These are phyloP conservation scores for Cornus kousa DNA, from an alignment of 148 eudicot species.

Conservation along the genomic window DNA sequence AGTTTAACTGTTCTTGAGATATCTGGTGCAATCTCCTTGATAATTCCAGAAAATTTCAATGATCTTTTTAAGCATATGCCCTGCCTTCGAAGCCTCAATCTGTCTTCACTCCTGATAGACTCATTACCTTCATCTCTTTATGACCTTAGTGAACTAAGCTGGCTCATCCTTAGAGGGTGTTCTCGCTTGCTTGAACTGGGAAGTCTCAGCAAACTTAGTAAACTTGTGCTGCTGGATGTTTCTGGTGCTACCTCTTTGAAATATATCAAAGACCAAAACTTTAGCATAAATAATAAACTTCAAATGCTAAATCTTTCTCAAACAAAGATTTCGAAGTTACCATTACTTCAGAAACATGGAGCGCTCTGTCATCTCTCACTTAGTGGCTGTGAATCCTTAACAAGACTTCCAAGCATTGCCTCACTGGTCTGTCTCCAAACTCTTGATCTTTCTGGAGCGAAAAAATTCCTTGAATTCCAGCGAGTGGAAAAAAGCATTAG, in stretches of 20 bases:
- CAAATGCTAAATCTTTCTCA: constrained; percentile 29
- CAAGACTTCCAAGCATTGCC: constrained; percentile 15
- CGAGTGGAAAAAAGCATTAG: neutral
- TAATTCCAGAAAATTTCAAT: neutral
- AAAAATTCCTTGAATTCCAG: constrained; percentile 19
- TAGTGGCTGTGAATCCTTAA: constrained; percentile 9
- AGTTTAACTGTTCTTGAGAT: constrained; percentile 22
- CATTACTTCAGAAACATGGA: neutral
- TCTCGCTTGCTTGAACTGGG: neutral
- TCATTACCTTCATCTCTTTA: constrained; percentile 16
- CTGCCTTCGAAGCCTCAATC: constrained; percentile 14
- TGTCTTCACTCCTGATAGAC: constrained; percentile 6
- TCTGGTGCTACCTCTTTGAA: constrained; percentile 22
- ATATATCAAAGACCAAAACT: neutral
- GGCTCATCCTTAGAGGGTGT: constrained; percentile 20
- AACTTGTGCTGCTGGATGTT: constrained; percentile 27
- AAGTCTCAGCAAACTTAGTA: constrained; percentile 3
- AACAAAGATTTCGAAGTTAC: constrained; percentile 22
- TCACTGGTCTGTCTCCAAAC: constrained; percentile 17
- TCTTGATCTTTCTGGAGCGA: constrained; percentile 31
- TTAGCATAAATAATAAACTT: constrained; percentile 5
- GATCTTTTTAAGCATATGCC: constrained; percentile 6
- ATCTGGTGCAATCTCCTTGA: constrained; percentile 17
- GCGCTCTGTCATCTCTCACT: constrained; percentile 31
- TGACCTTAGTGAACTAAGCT: constrained; percentile 12